These are phyloP conservation scores for Sedum album DNA, from an alignment of 164 flowering plant genomes.

Conservation along the genomic window DNA sequence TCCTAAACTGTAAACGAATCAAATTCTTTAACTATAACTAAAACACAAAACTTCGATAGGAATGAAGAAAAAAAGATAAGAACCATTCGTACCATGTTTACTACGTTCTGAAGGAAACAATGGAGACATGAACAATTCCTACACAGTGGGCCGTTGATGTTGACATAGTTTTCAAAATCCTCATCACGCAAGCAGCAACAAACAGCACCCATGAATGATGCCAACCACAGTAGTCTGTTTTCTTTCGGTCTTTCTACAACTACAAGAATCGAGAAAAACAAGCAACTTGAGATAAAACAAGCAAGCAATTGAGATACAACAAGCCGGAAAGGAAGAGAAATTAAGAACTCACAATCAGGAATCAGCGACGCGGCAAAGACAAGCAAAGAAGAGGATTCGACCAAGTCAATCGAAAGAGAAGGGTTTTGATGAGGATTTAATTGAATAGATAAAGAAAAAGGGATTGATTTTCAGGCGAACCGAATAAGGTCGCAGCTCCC, in stretches of 20 bases:
- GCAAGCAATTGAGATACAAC: too few species aligned
- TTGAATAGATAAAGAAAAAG: neutral
- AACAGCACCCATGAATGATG: slow-evolving; percentile 70
- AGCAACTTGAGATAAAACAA: too few species aligned
- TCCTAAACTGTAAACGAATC: too few species aligned
- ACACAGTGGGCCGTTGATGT: slow-evolving; percentile 44
- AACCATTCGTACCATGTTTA: slow-evolving; percentile 45
- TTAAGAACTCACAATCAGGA: neutral
- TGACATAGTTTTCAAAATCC: slow-evolving; percentile 59
- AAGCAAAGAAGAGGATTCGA: neutral
- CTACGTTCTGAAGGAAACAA: slow-evolving; percentile 53
- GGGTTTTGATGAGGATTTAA: neutral
- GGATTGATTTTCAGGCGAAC: neutral
- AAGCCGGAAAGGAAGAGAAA: neutral
- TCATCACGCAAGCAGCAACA: slow-evolving; percentile 68
- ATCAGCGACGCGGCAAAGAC: neutral
- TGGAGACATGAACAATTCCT: slow-evolving; percentile 67
- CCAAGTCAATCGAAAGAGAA: neutral
- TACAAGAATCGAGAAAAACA: neutral
- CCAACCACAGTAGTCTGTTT: slow-evolving; percentile 16
- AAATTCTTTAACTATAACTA: neutral
- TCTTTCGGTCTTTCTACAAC: neutral
- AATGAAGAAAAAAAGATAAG: neutral
- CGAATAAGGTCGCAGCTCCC: too few species aligned
- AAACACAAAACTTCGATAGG: neutral